A percentile compares a stretch with the other conserved stretches of the same genome.
Conservation (phyloP, 75 land plant genomes). For the Pinus tabuliformis region DNA sequence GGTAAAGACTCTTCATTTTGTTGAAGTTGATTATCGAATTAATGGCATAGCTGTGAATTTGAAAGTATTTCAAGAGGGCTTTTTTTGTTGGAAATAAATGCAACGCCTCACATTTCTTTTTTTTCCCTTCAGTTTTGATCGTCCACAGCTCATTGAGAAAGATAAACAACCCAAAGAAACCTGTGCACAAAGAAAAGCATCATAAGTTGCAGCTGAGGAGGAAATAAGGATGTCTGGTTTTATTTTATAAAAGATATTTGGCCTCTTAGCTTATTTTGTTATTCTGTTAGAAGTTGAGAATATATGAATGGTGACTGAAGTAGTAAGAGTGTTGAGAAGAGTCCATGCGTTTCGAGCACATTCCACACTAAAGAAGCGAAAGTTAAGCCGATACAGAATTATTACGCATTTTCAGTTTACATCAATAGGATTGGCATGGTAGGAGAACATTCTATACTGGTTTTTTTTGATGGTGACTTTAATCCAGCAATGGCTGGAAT, state of each 20-base stretch:
- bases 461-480: background rate
- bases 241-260: background rate
- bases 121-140: slow-evolving; percentile 52
- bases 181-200: background rate
- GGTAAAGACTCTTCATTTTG: slow-evolving; percentile 31
- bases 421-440: background rate
- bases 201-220: background rate
- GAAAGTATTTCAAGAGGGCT: background rate
- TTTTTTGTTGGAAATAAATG: background rate
- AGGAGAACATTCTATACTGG: background rate
- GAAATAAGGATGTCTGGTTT: background rate
- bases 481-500: background rate
- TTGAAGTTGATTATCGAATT: background rate
- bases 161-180: slow-evolving; percentile 44
- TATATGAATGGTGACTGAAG: background rate
- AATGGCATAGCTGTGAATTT: background rate
- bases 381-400: background rate
- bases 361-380: too few relatives aligned
- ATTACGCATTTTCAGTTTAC: too few relatives aligned
- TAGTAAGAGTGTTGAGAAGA: background rate
- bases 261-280: background rate
- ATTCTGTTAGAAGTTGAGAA: background rate
- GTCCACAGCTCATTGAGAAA: slow-evolving; percentile 72
- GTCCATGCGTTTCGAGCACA: background rate
- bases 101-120: background rate